Evolutionary conservation across 78 protist genomes (phyloP), one percentile per base, ranked within the genome.

Genomic region (Dictyostelium citrinum): DNA sequence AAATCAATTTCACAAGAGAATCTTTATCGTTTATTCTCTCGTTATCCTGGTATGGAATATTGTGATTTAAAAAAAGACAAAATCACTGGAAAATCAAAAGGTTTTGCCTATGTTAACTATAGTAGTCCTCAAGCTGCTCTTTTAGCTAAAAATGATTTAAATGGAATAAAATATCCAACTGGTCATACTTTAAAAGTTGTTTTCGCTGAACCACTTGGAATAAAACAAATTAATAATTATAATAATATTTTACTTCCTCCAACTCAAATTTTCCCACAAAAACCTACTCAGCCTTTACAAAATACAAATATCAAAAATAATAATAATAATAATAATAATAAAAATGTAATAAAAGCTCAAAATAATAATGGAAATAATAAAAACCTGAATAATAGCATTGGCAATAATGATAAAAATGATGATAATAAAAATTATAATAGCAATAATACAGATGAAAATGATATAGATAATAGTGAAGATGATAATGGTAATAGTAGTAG

Each of bases 31-130:
- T 82, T 91, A 31, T 91, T 91, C 58, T 78, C 90, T 35, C 83
- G 80, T 60, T 91, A 91, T 27, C 95, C 95, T 3, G 95, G 95
- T 45, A 91, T 91, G 95, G 95, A 91, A 41, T 91, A 91, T 81
- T 91, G 95, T 55, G 95, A 91, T 45, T 76, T 91, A 22, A 91
- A 91, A 71, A 91, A 81, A 41, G 85, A 91, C 55, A 91, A 91
- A 71, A 27, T 20, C 2, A 51, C 90, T 17, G 72, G 60, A 41
- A 84, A 91, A 83, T 91, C 95, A 12, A 91, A 91, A 58, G 95
- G 95, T 11, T 91, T 91, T 71, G 95, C 95, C 0, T 91, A 91
- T 80, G 90, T 91, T 0, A 84, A 81, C 37, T 91, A 91, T 41
- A 78, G 85, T 14, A 86, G 84, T n/a, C 90, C 88, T n/a, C 90